Evolutionary conservation across 768 basidiomycete species (phyloP).

Genomic region (Lyophyllum atratum): DNA sequence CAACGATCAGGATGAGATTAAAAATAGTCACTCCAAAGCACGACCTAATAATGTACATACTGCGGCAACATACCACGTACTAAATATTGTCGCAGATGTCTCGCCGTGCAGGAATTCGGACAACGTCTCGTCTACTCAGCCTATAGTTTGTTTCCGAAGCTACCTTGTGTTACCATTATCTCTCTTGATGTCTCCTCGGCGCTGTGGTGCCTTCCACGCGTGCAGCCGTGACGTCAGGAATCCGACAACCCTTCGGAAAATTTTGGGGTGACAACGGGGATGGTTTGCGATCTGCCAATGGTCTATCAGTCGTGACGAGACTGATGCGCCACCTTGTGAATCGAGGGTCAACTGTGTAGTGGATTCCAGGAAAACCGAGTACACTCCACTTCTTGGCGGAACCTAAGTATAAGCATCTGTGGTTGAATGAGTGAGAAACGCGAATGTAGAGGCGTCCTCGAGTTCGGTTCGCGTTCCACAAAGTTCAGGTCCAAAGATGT

Average conservation of each 20-base stretch:
- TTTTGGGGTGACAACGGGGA: neutral
- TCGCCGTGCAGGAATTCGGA: neutral
- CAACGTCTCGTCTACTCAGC: neutral
- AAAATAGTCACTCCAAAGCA: neutral
- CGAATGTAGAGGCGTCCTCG: neutral
- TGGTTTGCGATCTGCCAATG: neutral
- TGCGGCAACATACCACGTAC: neutral
- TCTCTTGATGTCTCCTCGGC: neutral
- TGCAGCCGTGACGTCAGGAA: neutral
- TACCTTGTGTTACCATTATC: neutral
- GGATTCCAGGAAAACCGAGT: neutral
- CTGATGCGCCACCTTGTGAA: neutral
- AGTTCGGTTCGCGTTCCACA: neutral
- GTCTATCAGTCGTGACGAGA: neutral
- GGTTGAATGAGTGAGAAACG: neutral
- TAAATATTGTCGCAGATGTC: neutral
- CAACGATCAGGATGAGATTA: slow-evolving; percentile 9
- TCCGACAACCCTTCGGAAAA: neutral
- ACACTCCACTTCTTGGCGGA: neutral
- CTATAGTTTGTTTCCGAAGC: neutral
- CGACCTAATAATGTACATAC: neutral
- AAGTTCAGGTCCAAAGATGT: neutral
- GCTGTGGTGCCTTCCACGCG: neutral
- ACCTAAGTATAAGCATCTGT: neutral
- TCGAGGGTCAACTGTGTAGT: neutral